These are phyloP conservation scores for Fusarium zealandicum DNA, from an alignment of 2,329 filamentous ascomycete genomes.

Conservation along the genomic window DNA sequence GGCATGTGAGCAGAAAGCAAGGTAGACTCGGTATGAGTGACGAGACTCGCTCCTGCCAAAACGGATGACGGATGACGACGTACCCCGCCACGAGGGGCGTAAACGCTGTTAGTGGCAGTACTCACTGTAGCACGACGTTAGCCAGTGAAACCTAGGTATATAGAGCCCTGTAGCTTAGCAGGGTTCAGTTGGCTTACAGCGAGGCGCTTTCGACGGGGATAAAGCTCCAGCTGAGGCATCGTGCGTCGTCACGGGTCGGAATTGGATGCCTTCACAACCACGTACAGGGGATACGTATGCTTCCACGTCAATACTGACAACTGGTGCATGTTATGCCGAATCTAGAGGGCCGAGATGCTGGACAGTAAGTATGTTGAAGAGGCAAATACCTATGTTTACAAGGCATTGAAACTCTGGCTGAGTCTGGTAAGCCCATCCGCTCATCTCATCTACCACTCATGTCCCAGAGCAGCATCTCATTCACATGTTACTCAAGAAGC, in stretches of 20 bases:
- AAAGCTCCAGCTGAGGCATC: conserved; percentile 2
- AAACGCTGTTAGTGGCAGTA: conserved; percentile 23
- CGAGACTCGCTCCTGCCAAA: conserved; percentile 22
- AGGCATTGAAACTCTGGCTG: too few relatives aligned
- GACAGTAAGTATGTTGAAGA: neutral
- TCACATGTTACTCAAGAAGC: too few relatives aligned
- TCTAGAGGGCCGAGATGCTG: too few relatives aligned
- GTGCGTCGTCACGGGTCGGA: conserved; percentile 28
- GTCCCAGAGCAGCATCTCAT: too few relatives aligned
- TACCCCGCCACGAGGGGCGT: conserved; percentile 33
- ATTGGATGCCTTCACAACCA: conserved; percentile 20
- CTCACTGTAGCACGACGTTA: neutral
- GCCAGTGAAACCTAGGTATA: conserved; percentile 7
- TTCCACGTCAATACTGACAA: conserved; percentile 8
- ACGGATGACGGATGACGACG: conserved; percentile 38
- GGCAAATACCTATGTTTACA: neutral
- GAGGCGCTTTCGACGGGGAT: neutral
- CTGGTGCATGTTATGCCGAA: neutral
- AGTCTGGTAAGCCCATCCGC: too few relatives aligned
- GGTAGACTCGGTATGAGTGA: conserved; percentile 14
- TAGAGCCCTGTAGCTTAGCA: conserved; percentile 9
- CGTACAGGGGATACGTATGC: conserved; percentile 27
- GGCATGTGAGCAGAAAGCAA: conserved; percentile 26
- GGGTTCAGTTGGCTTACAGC: neutral
- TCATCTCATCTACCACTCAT: too few relatives aligned